Conservation (phyloP, 805 yeast species). For the Hermanozyma aechmeae region DNA sequence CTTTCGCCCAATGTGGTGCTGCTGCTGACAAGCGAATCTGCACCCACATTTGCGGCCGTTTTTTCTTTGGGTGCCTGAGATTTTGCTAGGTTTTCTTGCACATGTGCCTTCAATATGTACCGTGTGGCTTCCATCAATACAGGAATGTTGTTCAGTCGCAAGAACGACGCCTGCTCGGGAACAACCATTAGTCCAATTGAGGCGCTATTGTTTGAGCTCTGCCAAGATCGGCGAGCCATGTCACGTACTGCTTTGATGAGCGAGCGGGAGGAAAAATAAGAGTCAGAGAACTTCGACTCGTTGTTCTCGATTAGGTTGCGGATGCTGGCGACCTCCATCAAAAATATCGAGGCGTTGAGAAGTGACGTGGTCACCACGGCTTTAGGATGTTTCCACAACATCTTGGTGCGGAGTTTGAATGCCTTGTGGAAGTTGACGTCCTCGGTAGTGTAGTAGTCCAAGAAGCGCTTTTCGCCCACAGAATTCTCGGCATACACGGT, state of each 20-base stretch:
- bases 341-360: slow-evolving; percentile 59
- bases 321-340: slow-evolving; percentile 36
- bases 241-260: slow-evolving; percentile 70
- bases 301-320: slow-evolving; percentile 38
- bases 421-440: slow-evolving; percentile 65
- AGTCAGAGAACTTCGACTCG: slow-evolving; percentile 23
- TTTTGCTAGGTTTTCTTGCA: slow-evolving; percentile 26
- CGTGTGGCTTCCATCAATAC: slow-evolving; percentile 90
- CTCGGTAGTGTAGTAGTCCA: slow-evolving; percentile 66
- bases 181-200: slow-evolving; percentile 62
- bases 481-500: slow-evolving; percentile 49
- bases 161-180: slow-evolving; percentile 61
- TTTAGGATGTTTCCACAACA: slow-evolving; percentile 84
- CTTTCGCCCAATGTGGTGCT: slow-evolving; percentile 66
- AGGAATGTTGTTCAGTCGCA: slow-evolving; percentile 69
- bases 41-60: slow-evolving; percentile 69
- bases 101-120: slow-evolving; percentile 57
- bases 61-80: slow-evolving; percentile 35
- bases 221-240: slow-evolving; percentile 88
- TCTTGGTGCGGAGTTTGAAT: slow-evolving; percentile 70
- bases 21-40: slow-evolving; percentile 73
- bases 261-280: slow-evolving; percentile 37
- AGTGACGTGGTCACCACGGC: slow-evolving; percentile 68
- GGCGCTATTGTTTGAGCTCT: slow-evolving; percentile 49
- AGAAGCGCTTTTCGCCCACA: slow-evolving; percentile 38